Evolutionary conservation across 176 grass and related monocot genomes (phyloP).

Genomic region (Oryza officinalis): DNA sequence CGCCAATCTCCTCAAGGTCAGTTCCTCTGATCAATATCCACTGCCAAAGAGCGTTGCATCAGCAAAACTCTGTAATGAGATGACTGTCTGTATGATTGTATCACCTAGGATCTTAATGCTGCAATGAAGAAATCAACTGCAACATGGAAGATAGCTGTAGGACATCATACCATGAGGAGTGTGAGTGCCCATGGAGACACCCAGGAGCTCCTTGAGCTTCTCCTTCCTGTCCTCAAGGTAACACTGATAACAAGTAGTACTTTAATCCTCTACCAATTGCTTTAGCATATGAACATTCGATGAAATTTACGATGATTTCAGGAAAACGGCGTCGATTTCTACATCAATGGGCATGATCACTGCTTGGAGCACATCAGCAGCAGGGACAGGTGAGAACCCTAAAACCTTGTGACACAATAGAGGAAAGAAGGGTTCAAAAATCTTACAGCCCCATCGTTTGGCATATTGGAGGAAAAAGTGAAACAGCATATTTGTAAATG

Average conservation of each 20-base stretch:
- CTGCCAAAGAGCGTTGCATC: background rate
- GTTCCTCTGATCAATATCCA: background rate
- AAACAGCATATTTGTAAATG: no score
- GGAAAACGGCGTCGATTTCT: conserved; percentile 60
- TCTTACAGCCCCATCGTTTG: no score
- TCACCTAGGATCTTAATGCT: conserved; percentile 64
- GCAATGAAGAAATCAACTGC: conserved; percentile 74
- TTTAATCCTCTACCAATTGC: background rate
- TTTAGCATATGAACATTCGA: background rate
- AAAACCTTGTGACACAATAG: background rate
- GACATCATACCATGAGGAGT: conserved; percentile 83
- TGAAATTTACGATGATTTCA: conserved; percentile 9
- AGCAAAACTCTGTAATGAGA: background rate
- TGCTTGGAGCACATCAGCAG: conserved; percentile 95
- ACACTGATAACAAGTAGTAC: background rate
- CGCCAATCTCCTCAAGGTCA: conserved; percentile 59
- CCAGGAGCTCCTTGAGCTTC: conserved; percentile 61
- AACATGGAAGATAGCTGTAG: conserved; percentile 76
- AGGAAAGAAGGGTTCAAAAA: background rate
- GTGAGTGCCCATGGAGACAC: conserved; percentile 93
- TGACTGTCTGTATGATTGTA: background rate
- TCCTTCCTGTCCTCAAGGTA: conserved; percentile 81
- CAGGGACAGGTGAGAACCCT: conserved; percentile 56
- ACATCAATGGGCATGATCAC: conserved; percentile 89
- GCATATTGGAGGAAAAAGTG: no score